These are phyloP conservation scores for Globisporangium nunn DNA, from an alignment of 352 stramenopile species.

Conservation along the genomic window DNA sequence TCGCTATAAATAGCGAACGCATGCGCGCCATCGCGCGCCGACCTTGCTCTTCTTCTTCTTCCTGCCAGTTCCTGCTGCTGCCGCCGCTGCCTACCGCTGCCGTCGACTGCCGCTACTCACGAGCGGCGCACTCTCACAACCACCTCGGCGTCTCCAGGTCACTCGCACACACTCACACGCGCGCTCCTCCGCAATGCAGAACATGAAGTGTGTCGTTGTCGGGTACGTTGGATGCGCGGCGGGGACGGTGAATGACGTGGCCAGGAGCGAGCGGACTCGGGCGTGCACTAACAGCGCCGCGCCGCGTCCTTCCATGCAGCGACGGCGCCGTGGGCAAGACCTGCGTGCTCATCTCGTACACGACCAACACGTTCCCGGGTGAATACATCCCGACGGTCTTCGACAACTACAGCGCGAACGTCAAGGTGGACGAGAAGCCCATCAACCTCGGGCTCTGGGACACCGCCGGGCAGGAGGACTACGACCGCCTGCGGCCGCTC, in stretches of 20 bases:
- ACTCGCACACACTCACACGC: slow-evolving; percentile 10
- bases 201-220: slow-evolving; percentile 94
- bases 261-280: background rate
- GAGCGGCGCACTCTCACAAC: background rate
- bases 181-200: slow-evolving; percentile 71
- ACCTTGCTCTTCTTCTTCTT: background rate
- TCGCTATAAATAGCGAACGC: background rate
- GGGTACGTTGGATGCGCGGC: slow-evolving; percentile 32
- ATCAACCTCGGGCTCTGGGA: slow-evolving; percentile 97
- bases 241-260: too few relatives aligned
- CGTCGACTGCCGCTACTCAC: too few relatives aligned
- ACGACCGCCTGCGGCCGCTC: slow-evolving; percentile 92
- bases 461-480: slow-evolving; percentile 96
- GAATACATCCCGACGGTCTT: slow-evolving; percentile 97
- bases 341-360: slow-evolving; percentile 96
- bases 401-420: slow-evolving; percentile 91
- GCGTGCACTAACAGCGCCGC: background rate
- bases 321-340: slow-evolving; percentile 96
- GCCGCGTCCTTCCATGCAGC: slow-evolving; percentile 21
- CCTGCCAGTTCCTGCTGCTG: background rate
- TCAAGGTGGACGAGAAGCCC: slow-evolving; percentile 91
- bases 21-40: background rate
- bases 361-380: slow-evolving; percentile 94
- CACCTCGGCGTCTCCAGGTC: slow-evolving; percentile 1
- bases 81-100: too few relatives aligned